These are phyloP conservation scores for Scleromitrula shiraiana DNA, from an alignment of 2,329 filamentous ascomycete species.

Conservation along the genomic window DNA sequence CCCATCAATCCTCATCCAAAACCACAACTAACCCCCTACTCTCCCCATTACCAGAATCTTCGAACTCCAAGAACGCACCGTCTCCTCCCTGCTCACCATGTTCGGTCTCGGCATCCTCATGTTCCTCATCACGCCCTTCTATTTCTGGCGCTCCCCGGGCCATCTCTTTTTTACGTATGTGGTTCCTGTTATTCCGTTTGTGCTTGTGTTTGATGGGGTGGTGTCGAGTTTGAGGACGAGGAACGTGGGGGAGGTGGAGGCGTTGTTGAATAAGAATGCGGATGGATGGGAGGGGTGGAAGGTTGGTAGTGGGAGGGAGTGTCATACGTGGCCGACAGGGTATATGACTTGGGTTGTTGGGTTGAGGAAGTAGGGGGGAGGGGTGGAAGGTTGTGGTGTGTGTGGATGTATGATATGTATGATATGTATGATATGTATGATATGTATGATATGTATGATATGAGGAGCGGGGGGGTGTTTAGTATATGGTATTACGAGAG, in stretches of 20 bases:
- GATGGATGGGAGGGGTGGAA: slow-evolving; percentile 35
- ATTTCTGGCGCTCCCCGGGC: slow-evolving; percentile 32
- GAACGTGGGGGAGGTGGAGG: slow-evolving; percentile 56
- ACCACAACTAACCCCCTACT: neutral
- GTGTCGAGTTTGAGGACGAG: slow-evolving; percentile 61
- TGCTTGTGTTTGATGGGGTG: slow-evolving; percentile 61
- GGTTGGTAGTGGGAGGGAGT: slow-evolving; percentile 32
- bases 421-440: neutral
- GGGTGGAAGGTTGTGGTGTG: neutral
- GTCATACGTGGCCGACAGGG: slow-evolving; percentile 41
- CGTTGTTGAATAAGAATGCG: slow-evolving; percentile 47
- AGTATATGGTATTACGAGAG: too few species aligned
- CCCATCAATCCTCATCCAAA: neutral
- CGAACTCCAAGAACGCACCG: slow-evolving; percentile 61
- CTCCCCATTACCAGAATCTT: slow-evolving; percentile 44
- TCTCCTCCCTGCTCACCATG: slow-evolving; percentile 46
- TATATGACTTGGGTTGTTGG: slow-evolving; percentile 40
- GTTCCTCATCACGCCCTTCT: slow-evolving; percentile 44
- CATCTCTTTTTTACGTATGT: slow-evolving; percentile 57
- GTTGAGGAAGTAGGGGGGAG: slow-evolving; percentile 23
- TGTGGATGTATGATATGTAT: neutral
- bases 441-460: too few species aligned
- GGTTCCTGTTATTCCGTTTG: slow-evolving; percentile 58
- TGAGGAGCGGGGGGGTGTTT: too few species aligned
- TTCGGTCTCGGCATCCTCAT: slow-evolving; percentile 45